Base-by-base conservation (phyloP, 2,329 filamentous ascomycete species). In the Herpotrichia juniperi region DNA sequence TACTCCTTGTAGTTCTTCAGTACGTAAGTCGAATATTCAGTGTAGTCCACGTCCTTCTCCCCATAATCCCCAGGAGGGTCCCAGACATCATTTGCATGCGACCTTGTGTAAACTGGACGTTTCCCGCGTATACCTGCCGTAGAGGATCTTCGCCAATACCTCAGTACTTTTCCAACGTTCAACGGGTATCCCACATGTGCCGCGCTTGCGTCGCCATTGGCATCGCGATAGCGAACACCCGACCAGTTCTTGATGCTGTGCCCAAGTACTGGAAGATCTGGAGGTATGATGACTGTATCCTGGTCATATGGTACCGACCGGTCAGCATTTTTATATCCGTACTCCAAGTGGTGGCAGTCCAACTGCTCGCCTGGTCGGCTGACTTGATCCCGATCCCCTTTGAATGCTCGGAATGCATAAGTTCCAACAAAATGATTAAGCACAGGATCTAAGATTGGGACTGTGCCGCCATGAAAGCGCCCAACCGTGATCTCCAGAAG, bases 371-470 rank as follows among this genome's bases (percentile, higher is more conserved):
- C 24, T 9, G 16, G n/a, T 17, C 25, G 25, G 16, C 21, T 12
- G 17, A 46, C 19, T 22, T 31, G 1, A 17, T 39, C 34, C 14
- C n/a, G 19, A 12, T 39, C 34, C 5, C 4, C 14, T 19, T 19
- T 17, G 6, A 21, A 21, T 6, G 19, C 10, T 6, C 59, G 42
- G 4, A 32, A 39, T 4, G 51, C 35, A 31, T 64, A 64, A 12
- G 56, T 60, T 3, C 56, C 63, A 22, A 58, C 43, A 21, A 66
- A 39, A 42, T 56, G 51, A 31, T 51, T 56, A 7, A 66, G 24
- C 8, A 66, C 59, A 9, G 61, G 59, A 32, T 66, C 63, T 12
- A 64, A 53, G 14, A 63, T 32, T 16, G 56, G 35, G n/a, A 63
- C 28, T 9, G 48, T 48, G 2, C 39, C 31, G 1, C 58, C 48